Base-by-base conservation (phyloP, 1,284 basidiomycete species). In the Ceratobasidium sp. region DNA sequence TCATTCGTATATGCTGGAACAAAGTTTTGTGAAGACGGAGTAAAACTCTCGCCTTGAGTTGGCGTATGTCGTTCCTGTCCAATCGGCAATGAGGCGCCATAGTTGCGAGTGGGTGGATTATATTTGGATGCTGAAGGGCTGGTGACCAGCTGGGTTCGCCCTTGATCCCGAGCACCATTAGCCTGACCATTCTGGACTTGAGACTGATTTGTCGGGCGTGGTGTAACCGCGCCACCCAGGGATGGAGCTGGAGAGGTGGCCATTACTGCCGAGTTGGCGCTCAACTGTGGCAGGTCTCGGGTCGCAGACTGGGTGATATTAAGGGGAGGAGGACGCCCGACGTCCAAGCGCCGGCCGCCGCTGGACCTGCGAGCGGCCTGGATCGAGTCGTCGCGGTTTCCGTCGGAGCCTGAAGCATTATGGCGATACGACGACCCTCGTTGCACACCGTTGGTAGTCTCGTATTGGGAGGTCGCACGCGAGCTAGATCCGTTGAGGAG, bases 41-140 rank as follows among this genome's bases (percentile, higher is more conserved):
- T 64, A 40, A 64, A 64, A 29, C 58, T 52, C 10, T 64, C 58
- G n/a, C 45, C 58, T 22, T 64, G 85, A 1, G 84, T 86, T 7
- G 88, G 86, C 0, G 87, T 88, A 32, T 85, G 81, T 54, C 85
- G 79, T 1, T 87, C 84, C 20, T 64, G 58, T 50, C 58, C 58
- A 22, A 64, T 25, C n/a, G 58, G 58, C 20, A 64, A 22, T 31
- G 58, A 64, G 13, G 45, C 43, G n/a, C 58, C 58, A 50, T 50
- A 64, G 29, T 17, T 52, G 10, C 58, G 43, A 47, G 29, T 50
- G n/a, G 58, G 58, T n/a, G 58, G 58, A 2, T 43, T 35, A 45
- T 64, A 64, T 32, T 52, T 64, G 5, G 58, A 35, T 17, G 49
- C 53, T 70, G 55, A 49, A 72, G 73, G 55, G 22, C 57, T 58